These are phyloP conservation scores for Ehretia macrophylla DNA, from an alignment of 257 asterid genomes.

Conservation along the genomic window DNA sequence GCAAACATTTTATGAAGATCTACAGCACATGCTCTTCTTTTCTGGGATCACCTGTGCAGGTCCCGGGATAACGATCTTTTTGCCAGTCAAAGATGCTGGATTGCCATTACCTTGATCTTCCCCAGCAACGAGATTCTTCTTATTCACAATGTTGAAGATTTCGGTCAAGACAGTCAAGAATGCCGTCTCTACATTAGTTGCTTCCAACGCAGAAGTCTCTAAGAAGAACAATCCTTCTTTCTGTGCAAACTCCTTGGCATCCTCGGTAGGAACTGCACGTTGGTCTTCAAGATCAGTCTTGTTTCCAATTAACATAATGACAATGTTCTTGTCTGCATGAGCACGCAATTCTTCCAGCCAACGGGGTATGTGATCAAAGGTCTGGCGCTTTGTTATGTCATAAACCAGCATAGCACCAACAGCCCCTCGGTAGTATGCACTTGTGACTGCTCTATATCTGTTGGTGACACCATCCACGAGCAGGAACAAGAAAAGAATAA, in stretches of 20 bases:
- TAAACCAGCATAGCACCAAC: slow-evolving; percentile 53
- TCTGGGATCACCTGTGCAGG: slow-evolving; percentile 49
- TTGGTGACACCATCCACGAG: background rate
- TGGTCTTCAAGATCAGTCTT: slow-evolving; percentile 44
- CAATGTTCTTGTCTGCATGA: slow-evolving; percentile 26
- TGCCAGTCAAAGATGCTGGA: slow-evolving; percentile 33
- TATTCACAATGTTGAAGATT: slow-evolving; percentile 41
- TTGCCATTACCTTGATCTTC: slow-evolving; percentile 32
- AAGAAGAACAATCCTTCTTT: slow-evolving; percentile 44
- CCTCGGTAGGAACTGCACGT: slow-evolving; percentile 41
- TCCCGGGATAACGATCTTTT: slow-evolving; percentile 46
- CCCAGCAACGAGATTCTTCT: slow-evolving; percentile 37
- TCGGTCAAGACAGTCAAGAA: slow-evolving; percentile 37
- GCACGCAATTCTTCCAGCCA: slow-evolving; percentile 27
- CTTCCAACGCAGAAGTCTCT: slow-evolving; percentile 44
- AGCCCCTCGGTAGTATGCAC: slow-evolving; percentile 55
- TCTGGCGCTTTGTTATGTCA: slow-evolving; percentile 42
- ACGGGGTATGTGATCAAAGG: slow-evolving; percentile 51
- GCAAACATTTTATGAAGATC: slow-evolving; percentile 20
- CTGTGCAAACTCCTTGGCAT: slow-evolving; percentile 49
- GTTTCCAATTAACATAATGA: slow-evolving; percentile 43
- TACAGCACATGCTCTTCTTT: slow-evolving; percentile 43
- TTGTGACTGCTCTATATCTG: slow-evolving; percentile 52
- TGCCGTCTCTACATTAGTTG: slow-evolving; percentile 46
- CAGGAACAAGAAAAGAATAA: background rate